Evolutionary conservation across 1,284 basidiomycete genomes (phyloP), one percentile per base, ranked within the genome.

Genomic region (Heterobasidion parviporum): DNA sequence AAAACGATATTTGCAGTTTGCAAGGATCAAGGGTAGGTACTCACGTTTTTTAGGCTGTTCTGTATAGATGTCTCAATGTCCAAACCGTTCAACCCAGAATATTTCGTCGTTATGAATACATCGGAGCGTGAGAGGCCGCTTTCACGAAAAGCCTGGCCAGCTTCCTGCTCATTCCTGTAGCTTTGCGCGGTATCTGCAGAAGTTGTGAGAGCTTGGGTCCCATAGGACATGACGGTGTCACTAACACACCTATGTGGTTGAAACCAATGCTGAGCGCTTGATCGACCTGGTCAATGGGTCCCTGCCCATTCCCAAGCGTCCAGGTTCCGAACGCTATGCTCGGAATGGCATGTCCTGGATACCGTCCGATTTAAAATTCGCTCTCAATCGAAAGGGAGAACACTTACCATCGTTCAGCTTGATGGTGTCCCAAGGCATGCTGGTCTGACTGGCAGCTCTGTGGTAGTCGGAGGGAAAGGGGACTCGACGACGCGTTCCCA

Each of bases 71-170:
- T 66, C 48, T 68, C 72, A 3, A 77, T 71, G 52, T 74, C 72
- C 9, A 74, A 76, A 18, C 66, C 68, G 8, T 70, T 59, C 38
- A 44, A 15, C 8, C 60, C 58, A 9, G 60, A 61, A 57, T 76
- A 81, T 66, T 85, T 86, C 52, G 84, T 82, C 10, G 85, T 86
- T 50, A 83, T 68, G 59, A 70, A 83, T 16, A 83, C 49, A 3
- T 79, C 73, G n/a, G 70, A 65, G 16, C 80, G 74, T 15, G 66
- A 57, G 1, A 82, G 63, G 0, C 77, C 79, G 51, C 74, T 78
- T 60, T 81, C 74, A 14, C 68, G 68, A 51, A 85, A 72, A 6
- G 79, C 82, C 18, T 62, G 62, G 0, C 80, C 82, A 2, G 81
- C 76, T 52, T 72, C 76, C 34, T 72, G 69, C 64, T 82, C 80